These are phyloP conservation scores for Sugiyamaella qingdaonensis DNA, from an alignment of 805 yeast species.

Conservation along the genomic window DNA sequence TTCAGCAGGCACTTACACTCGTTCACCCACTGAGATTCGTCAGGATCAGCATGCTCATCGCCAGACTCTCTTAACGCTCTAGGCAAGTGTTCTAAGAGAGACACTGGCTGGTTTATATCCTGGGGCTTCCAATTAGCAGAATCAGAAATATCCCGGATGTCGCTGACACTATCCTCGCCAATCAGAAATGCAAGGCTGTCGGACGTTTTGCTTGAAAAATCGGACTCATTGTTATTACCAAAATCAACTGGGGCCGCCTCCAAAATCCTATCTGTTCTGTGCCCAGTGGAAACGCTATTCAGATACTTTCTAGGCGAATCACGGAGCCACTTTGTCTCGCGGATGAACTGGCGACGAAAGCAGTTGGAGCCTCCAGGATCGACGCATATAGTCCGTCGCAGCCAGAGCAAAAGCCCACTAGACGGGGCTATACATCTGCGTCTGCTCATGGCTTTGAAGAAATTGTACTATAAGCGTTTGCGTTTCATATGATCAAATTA, in stretches of 20 bases:
- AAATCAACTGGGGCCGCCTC: too few relatives aligned
- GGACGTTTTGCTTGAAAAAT: not conserved
- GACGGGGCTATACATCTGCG: slow-evolving; percentile 4
- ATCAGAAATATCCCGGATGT: not conserved
- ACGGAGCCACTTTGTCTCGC: not conserved
- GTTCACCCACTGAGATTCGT: slow-evolving; percentile 3
- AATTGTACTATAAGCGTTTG: not conserved
- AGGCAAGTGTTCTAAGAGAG: not conserved
- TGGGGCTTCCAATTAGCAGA: not conserved
- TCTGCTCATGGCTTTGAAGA: not conserved
- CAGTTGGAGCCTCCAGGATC: not conserved
- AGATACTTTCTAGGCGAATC: not conserved
- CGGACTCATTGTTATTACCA: not conserved
- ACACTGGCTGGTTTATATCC: not conserved
- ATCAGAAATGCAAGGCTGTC: not conserved
- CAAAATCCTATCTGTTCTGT: too few relatives aligned
- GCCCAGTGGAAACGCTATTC: too few relatives aligned
- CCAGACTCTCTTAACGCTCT: not conserved
- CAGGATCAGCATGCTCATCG: not conserved
- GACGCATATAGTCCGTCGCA: not conserved
- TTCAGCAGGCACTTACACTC: not conserved
- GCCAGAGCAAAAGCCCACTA: slow-evolving; percentile 2
- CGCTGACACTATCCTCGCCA: not conserved
- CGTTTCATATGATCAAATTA: not conserved
- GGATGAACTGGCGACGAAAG: not conserved